Base-by-base conservation (phyloP, 1,284 basidiomycete species). In the Hypsizygus ulmarius region DNA sequence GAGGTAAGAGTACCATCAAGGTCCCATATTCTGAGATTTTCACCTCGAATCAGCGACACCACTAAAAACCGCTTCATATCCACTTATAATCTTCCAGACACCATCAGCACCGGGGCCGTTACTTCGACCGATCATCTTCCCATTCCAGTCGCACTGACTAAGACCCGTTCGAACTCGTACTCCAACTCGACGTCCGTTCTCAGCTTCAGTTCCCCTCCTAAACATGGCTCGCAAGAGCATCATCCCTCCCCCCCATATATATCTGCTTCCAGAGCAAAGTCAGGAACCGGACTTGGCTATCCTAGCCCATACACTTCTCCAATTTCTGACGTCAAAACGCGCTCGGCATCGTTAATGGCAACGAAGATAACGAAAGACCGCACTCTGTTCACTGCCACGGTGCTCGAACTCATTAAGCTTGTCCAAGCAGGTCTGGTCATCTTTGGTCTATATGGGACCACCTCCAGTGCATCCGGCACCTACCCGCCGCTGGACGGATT, bases 11-110 rank as follows among this genome's bases (percentile, higher is more conserved):
- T 30, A 28, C n/a, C 42, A 8, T 42, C 29, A 45, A 54, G 36
- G 49, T 41, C 21, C 35, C 40, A 48, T 45, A 40, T 25, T 27
- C 11, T 18, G 14, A 45, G 29, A 48, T 48, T 51, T 25, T 49
- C 47, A 34, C 47, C 40, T 44, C 37, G 7, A 11, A 9, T 5
- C 53, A 88, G 86, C 55, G 85, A 90, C 54, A 73, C 84, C 0
- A 88, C 87, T 1, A 87, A 87, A 57, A 84, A 87, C 51, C 81
- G 86, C 34, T 90, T 90, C 68, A 75, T 81, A 37, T 77, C 78
- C 18, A 78, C 79, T 39, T 90, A 87, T 64, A 75, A 77, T 54
- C 67, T 90, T 21, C 75, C 77, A 28, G 63, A 69, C 33, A 49
- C 53, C 29, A 56, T 60, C 51, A 9, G 58, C 48, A 35, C 45